A percentile compares a stretch with the other conserved stretches of the same genome.
These are phyloP conservation scores for Solanum tarapatanum DNA, from an alignment of 257 asterid species.

Conservation along the genomic window DNA sequence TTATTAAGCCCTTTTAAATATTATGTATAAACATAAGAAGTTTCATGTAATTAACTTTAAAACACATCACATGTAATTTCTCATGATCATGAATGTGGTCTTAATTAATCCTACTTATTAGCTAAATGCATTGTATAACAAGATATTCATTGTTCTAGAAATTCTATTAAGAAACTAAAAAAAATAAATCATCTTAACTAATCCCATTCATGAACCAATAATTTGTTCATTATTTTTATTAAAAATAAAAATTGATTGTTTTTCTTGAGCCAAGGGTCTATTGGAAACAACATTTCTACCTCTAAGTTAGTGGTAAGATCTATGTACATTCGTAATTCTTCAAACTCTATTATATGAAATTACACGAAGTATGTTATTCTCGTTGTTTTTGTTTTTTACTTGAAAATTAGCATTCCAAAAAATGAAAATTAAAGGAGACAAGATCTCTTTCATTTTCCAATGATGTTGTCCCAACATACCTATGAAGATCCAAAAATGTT, in stretches of 20 bases:
- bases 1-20: background rate
- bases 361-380: no score
- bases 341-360: no score
- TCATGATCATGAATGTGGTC: background rate
- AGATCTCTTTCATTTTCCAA: background rate
- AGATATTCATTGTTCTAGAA: background rate
- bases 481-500: background rate
- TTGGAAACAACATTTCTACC: rapidly evolving
- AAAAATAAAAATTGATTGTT: no score
- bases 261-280: no score
- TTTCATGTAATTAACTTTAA: background rate
- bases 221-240: background rate
- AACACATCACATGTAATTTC: background rate
- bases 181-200: background rate
- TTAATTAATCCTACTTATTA: background rate
- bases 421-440: background rate
- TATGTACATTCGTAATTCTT: background rate
- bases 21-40: background rate
- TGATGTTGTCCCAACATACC: background rate
- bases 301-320: rapidly evolving
- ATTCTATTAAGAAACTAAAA: background rate
- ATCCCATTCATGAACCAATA: background rate
- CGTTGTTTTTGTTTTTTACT: background rate
- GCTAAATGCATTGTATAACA: background rate
- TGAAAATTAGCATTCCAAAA: background rate